These are phyloP conservation scores for Cladophialophora psammophila DNA, from an alignment of 2,329 filamentous ascomycete species.

Conservation along the genomic window DNA sequence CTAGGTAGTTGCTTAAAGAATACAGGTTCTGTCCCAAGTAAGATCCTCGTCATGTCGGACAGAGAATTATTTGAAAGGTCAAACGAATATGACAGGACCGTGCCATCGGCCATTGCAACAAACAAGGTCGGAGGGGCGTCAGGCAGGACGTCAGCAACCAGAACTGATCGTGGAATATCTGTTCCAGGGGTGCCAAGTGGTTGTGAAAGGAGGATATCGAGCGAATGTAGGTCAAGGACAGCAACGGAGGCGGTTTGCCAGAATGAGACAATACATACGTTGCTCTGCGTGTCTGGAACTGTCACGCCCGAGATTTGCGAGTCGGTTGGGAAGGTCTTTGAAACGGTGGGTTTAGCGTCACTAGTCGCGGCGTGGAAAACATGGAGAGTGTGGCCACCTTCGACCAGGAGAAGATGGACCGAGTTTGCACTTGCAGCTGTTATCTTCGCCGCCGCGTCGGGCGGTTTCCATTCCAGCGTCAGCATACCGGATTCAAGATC, in stretches of 20 bases:
- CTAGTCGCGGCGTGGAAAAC: constrained; percentile 64
- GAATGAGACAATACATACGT: constrained; percentile 81
- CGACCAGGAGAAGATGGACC: constrained; percentile 73
- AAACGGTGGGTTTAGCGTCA: constrained; percentile 64
- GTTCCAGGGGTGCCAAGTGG: constrained; percentile 70
- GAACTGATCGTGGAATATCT: constrained; percentile 82
- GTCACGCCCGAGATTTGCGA: constrained; percentile 89
- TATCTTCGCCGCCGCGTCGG: constrained; percentile 60
- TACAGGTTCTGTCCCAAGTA: constrained; percentile 85
- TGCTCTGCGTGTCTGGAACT: constrained; percentile 68
- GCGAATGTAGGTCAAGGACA: constrained; percentile 71
- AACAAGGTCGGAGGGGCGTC: constrained; percentile 77
- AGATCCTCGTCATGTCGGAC: constrained; percentile 77
- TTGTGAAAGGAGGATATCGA: constrained; percentile 72
- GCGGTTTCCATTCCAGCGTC: constrained; percentile 56
- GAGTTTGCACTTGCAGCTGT: constrained; percentile 80
- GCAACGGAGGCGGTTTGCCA: constrained; percentile 84
- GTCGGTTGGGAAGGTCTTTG: constrained; percentile 67
- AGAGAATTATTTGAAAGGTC: constrained; percentile 68
- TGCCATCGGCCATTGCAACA: constrained; percentile 89
- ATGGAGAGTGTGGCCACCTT: constrained; percentile 75
- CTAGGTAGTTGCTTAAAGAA: constrained; percentile 79
- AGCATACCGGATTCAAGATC: constrained; percentile 56
- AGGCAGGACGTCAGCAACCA: constrained; percentile 75
- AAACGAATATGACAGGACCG: constrained; percentile 82